Percentiles rank a stretch among this genome's conserved stretches.
Evolutionary conservation across 2,329 filamentous ascomycete genomes (phyloP).

Genomic region (Fusarium kyushuense): DNA sequence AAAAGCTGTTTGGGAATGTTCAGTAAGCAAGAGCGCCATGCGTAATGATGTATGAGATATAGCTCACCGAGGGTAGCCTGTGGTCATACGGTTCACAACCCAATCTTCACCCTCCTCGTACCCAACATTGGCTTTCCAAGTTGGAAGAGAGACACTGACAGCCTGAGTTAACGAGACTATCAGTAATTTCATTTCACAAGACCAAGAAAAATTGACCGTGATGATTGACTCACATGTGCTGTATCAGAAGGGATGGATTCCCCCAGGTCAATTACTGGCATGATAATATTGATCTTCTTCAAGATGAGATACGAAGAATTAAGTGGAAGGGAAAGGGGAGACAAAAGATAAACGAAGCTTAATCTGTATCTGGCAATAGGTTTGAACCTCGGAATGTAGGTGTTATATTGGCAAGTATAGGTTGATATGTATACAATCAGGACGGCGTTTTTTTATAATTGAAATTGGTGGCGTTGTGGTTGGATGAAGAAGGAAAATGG

Average conservation of each 20-base stretch:
- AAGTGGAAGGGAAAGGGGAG: not conserved
- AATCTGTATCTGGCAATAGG: constrained; percentile 1
- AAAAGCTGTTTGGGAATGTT: constrained; percentile 76
- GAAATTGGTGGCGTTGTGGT: constrained; percentile 33
- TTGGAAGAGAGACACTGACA: constrained; percentile 94
- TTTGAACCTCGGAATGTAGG: not conserved
- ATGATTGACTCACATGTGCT: constrained; percentile 72
- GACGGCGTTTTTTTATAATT: constrained; percentile 30
- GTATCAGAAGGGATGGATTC: constrained; percentile 83
- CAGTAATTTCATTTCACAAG: not conserved
- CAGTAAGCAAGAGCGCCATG: constrained; percentile 22
- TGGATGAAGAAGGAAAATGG: constrained; percentile 25
- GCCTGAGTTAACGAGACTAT: constrained; percentile 66
- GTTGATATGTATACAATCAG: constrained; percentile 2
- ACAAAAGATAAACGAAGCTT: not conserved
- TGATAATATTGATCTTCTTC: constrained; percentile 39
- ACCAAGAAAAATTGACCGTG: too few species aligned
- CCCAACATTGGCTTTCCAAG: constrained; percentile 89
- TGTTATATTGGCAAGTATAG: not conserved
- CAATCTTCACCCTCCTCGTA: constrained; percentile 94
- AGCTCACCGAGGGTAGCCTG: constrained; percentile 85
- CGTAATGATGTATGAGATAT: not conserved
- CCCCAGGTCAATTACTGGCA: constrained; percentile 69
- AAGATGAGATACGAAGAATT: not conserved
- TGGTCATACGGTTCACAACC: constrained; percentile 87